Conservation (phyloP, 2,329 filamentous ascomycete species). For the Trichoderma afroharzianum region DNA sequence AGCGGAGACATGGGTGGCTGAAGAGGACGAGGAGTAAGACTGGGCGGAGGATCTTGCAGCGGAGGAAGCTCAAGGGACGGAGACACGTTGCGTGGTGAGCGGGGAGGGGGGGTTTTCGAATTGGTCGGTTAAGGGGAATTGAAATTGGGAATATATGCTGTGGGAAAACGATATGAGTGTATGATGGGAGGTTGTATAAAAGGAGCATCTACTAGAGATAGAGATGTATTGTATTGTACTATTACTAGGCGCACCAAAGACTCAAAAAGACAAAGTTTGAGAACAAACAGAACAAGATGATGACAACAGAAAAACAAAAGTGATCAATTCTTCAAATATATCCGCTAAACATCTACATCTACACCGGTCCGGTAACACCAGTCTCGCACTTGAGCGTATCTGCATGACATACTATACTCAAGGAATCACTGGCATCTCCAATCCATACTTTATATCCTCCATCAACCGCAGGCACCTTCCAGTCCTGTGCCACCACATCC, state of each 20-base stretch:
- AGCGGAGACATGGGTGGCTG: slow-evolving; percentile 57
- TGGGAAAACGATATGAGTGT: neutral
- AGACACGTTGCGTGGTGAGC: slow-evolving; percentile 36
- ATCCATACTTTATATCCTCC: slow-evolving; percentile 40
- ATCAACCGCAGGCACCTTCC: slow-evolving; percentile 48
- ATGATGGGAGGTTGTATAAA: neutral
- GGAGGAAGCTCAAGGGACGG: slow-evolving; percentile 52
- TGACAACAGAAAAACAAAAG: neutral
- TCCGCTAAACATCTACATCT: neutral
- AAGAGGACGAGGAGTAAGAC: slow-evolving; percentile 47
- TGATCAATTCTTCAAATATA: neutral
- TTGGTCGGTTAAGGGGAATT: neutral
- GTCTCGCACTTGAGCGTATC: slow-evolving; percentile 30
- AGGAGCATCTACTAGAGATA: neutral
- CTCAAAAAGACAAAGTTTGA: neutral
- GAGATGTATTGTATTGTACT: slow-evolving; percentile 12
- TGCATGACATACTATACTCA: slow-evolving; percentile 30
- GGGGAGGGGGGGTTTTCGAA: neutral
- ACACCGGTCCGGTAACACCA: slow-evolving; percentile 21
- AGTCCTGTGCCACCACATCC: slow-evolving; percentile 65
- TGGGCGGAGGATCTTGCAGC: slow-evolving; percentile 50
- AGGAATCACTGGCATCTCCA: slow-evolving; percentile 36
- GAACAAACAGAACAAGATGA: neutral
- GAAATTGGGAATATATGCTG: neutral
- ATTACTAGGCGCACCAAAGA: neutral